Evolutionary conservation across 306 rosid species (phyloP), one percentile per base, ranked within the genome.

Genomic region (Castanopsis chinensis): DNA sequence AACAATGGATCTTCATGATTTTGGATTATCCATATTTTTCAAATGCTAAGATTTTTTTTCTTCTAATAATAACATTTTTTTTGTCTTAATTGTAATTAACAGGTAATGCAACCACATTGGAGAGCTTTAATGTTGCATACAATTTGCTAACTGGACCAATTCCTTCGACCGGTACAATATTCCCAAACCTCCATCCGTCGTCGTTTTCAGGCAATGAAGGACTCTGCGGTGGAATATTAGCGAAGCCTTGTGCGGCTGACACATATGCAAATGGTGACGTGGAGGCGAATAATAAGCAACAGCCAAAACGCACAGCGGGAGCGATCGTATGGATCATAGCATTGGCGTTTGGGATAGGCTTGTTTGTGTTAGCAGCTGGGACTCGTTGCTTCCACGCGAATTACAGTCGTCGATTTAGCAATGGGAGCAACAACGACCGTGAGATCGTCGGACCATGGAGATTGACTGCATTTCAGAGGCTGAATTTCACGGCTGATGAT

Each of bases 311-410:
- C 58, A 86, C 98, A 10, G 96, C 97, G 0, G 94, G 98, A 1
- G 97, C 99, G 1, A 87, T 95, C 5, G 94, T 93, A 4, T 93
- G 98, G 99, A 89, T 95, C 14, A 81, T 90, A 69, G 98, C 98
- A 1, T 94, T 95, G 23, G 99, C 96, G 3, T 95, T 95, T 19
- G 99, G 97, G 3, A 90, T 93, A 74, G 99, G 99, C 0, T 82
- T 95, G 0, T 93, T 93, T 76, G 91, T 89, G 0, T 91, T 95
- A 12, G 84, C 92, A 3, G 99, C 98, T 1, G 98, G 94, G 3
- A 95, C 98, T 4, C 80, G 99, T 0, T 95, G 98, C 76, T 95
- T 93, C 79, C 98, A 86, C 53, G 86, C 99, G 3, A 89, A 85
- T 28, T 89, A 90, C 73, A 84, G 83, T 84, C 81, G 88, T 12